A percentile compares a stretch with the other conserved stretches of the same genome.
These are phyloP conservation scores for Fusarium veterinarium DNA, from an alignment of 2,329 filamentous ascomycete genomes.

Conservation along the genomic window DNA sequence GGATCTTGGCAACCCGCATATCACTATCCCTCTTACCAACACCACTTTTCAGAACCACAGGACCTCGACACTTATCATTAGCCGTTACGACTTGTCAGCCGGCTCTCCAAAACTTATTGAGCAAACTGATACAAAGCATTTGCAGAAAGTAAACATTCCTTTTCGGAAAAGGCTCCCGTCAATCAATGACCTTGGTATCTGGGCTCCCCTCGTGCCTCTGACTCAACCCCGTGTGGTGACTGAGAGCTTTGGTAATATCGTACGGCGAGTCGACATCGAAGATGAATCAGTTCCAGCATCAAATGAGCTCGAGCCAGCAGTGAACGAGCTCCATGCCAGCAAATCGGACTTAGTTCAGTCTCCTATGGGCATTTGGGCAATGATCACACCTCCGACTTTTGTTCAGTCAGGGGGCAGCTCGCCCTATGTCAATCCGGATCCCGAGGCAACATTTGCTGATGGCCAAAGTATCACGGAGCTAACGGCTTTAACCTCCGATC, in stretches of 20 bases:
- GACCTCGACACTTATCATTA: slow-evolving; percentile 66
- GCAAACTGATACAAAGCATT: slow-evolving; percentile 50
- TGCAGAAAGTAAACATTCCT: slow-evolving; percentile 52
- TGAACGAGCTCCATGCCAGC: slow-evolving; percentile 67
- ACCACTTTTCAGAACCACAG: slow-evolving; percentile 80
- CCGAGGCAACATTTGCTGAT: slow-evolving; percentile 38
- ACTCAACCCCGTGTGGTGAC: slow-evolving; percentile 71
- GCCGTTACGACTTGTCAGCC: slow-evolving; percentile 45
- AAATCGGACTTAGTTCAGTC: slow-evolving; percentile 50
- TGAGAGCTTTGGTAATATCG: slow-evolving; percentile 81
- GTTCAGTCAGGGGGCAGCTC: slow-evolving; percentile 20
- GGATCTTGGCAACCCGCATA: slow-evolving; percentile 50
- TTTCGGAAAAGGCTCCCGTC: slow-evolving; percentile 33
- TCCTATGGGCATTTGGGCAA: slow-evolving; percentile 77
- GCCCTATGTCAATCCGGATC: slow-evolving; percentile 26
- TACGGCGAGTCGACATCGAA: slow-evolving; percentile 69
- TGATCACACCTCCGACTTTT: slow-evolving; percentile 65
- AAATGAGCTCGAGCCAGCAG: slow-evolving; percentile 74
- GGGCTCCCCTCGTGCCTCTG: slow-evolving; percentile 68
- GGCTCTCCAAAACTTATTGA: slow-evolving; percentile 38
- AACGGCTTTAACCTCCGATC: slow-evolving; percentile 39
- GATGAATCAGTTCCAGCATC: slow-evolving; percentile 70
- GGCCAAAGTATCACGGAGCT: slow-evolving; percentile 36
- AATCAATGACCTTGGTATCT: slow-evolving; percentile 44
- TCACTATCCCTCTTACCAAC: slow-evolving; percentile 77